Conservation (phyloP, 805 yeast genomes). For the Starmerella geochares region DNA sequence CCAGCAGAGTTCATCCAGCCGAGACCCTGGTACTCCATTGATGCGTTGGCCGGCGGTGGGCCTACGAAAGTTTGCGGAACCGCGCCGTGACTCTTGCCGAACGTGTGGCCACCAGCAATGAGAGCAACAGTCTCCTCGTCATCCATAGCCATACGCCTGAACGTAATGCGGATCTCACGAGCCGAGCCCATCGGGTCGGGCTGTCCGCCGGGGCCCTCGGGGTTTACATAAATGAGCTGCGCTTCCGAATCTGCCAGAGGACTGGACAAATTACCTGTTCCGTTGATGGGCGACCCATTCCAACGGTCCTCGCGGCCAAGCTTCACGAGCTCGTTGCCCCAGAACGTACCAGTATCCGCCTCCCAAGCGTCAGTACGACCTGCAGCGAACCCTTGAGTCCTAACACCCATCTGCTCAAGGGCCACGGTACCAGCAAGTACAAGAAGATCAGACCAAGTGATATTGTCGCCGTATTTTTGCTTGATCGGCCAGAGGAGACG, state of each 20-base stretch:
- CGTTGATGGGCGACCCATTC: constrained; percentile 14
- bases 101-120: constrained; percentile 24
- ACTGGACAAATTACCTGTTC: constrained; percentile 15
- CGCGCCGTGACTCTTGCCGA: constrained; percentile 22
- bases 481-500: constrained; percentile 22
- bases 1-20: constrained; percentile 22
- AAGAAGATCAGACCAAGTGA: constrained; percentile 21
- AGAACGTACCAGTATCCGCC: constrained; percentile 19
- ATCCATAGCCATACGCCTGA: constrained; percentile 22
- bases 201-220: constrained; percentile 21
- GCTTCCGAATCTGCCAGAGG: constrained; percentile 17
- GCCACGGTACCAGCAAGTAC: constrained; percentile 22
- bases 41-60: constrained; percentile 21
- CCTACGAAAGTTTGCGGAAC: constrained; percentile 17
- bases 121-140: constrained; percentile 23
- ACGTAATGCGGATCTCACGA: constrained; percentile 19
- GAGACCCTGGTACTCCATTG: constrained; percentile 22
- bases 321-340: constrained; percentile 18
- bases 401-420: constrained; percentile 21
- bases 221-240: constrained; percentile 22
- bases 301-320: constrained; percentile 20
- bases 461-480: constrained; percentile 22
- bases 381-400: constrained; percentile 19
- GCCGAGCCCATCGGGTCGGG: constrained; percentile 20
- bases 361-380: constrained; percentile 23